Evolutionary conservation across 331 rosid species (phyloP), one percentile per base, ranked within the genome.

Genomic region (Rhamnella rubrinervis): DNA sequence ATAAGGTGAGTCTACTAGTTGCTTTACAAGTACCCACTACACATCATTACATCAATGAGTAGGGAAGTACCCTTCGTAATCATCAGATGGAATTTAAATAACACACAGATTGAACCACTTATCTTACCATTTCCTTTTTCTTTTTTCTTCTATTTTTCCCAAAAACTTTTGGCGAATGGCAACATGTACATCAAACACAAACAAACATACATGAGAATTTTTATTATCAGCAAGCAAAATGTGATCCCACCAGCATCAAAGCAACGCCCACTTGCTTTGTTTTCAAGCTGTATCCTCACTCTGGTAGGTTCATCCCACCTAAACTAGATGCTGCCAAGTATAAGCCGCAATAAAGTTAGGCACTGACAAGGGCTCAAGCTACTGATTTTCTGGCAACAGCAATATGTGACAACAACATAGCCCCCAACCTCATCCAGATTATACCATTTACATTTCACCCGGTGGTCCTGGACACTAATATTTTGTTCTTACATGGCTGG

Each of bases 311-410:
- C 71, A 60, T 61, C 72, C 57, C 38, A 70, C 66, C 58, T 21
- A 64, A 61, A 41, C 68, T 65, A 59, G 76, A 64, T 23, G 73
- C 56, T 51, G 61, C 66, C 21, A 55, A 25, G 56, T 53, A 17
- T 61, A 40, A 55, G n/a, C 47, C 16, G 46, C 59, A n/a, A 71
- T 46, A n/a, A n/a, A 55, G 70, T 50, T 44, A 13, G 7, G 39
- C 40, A 37, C 67, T 6, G 72, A 55, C 38, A 65, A 59, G 20
- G 40, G 63, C 59, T 63, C 70, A 41, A 75, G 61, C 56, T 66
- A 56, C 73, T 65, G 44, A 64, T 59, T 78, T 70, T 71, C 59
- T 71, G 74, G 80, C 76, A 77, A 59, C 77, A 75, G 71, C 81
- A 77, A 39, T 61, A 52, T 63, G 63, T 60, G 70, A 46, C 74